Percentiles rank a stretch among this genome's conserved stretches.
Conservation (phyloP, 441 rosid genomes). For the Croton setiger region DNA sequence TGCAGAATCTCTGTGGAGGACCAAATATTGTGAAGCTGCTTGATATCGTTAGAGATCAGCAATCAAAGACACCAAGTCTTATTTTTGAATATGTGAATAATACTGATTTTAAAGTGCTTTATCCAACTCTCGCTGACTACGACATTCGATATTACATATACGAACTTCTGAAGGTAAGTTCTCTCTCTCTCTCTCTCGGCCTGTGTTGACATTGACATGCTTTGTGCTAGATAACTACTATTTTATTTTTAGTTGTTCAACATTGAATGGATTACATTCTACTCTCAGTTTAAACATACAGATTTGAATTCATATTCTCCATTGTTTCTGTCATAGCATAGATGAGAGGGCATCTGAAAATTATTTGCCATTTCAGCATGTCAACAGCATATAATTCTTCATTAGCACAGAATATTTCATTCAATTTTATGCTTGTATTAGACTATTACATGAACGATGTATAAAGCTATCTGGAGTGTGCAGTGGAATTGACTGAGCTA, state of each 20-base stretch:
- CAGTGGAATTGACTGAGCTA: slow-evolving; percentile 1
- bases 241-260: background rate
- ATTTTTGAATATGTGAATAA: slow-evolving; percentile 93
- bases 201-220: no score
- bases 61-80: slow-evolving; percentile 95
- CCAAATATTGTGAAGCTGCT: slow-evolving; percentile 92
- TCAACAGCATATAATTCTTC: background rate
- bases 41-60: slow-evolving; percentile 99
- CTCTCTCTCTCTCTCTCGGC: background rate
- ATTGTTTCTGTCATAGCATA: background rate
- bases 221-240: background rate
- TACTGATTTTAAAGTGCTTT: slow-evolving; percentile 93
- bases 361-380: background rate
- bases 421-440: background rate
- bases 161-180: slow-evolving; percentile 82
- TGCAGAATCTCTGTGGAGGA: slow-evolving; percentile 98
- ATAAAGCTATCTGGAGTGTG: background rate
- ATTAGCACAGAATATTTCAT: background rate
- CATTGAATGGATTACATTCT: background rate
- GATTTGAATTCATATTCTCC: background rate
- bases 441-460: background rate
- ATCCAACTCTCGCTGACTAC: slow-evolving; percentile 83
- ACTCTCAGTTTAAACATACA: background rate
- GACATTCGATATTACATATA: slow-evolving; percentile 89
- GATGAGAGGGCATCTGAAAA: background rate